phyloP scores from a whole-genome alignment of 208 protist genomes.

The Leishmania turanica region DNA sequence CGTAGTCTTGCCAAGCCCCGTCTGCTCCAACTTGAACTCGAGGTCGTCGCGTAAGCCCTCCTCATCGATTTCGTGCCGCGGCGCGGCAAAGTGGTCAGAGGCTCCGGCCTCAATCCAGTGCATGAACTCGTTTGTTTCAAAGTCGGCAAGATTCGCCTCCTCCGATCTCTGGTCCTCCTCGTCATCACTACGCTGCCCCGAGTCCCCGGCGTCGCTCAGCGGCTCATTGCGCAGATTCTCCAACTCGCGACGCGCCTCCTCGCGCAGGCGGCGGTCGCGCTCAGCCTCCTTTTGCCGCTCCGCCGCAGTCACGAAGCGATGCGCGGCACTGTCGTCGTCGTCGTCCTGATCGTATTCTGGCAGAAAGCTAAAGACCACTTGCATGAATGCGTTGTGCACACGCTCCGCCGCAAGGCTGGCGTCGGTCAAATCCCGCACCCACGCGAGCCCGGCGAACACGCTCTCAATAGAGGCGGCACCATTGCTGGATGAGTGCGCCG shows the following conservation, averaged over 20 bases:
- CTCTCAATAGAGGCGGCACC: conserved; percentile 48
- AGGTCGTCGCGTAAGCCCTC: conserved; percentile 30
- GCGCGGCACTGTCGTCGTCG: conserved; percentile 12
- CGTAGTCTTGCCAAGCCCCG: conserved; percentile 59
- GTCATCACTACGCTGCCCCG: conserved; percentile 8
- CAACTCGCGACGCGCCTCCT: conserved; percentile 53
- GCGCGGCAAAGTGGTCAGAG: conserved; percentile 12
- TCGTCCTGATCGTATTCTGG: conserved; percentile 21
- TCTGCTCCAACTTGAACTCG: conserved; percentile 72
- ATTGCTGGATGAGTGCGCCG: background rate
- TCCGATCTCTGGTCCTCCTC: conserved; percentile 24
- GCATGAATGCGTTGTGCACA: conserved; percentile 71
- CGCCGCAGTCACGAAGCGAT: conserved; percentile 53
- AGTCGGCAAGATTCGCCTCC: conserved; percentile 37
- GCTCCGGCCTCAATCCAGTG: conserved; percentile 65
- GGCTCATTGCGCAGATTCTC: conserved; percentile 50
- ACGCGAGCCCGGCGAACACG: conserved; percentile 55
- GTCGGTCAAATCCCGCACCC: conserved; percentile 70
- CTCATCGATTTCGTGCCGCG: conserved; percentile 5
- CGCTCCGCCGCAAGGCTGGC: conserved; percentile 58
- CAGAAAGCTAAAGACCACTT: conserved; percentile 70
- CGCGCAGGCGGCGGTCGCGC: conserved; percentile 44
- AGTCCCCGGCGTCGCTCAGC: conserved; percentile 24
- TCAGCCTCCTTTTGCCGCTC: conserved; percentile 58
- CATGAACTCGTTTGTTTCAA: conserved; percentile 62